Base-by-base conservation (phyloP, 78 protist genomes). In the Isochrysis galbana region DNA sequence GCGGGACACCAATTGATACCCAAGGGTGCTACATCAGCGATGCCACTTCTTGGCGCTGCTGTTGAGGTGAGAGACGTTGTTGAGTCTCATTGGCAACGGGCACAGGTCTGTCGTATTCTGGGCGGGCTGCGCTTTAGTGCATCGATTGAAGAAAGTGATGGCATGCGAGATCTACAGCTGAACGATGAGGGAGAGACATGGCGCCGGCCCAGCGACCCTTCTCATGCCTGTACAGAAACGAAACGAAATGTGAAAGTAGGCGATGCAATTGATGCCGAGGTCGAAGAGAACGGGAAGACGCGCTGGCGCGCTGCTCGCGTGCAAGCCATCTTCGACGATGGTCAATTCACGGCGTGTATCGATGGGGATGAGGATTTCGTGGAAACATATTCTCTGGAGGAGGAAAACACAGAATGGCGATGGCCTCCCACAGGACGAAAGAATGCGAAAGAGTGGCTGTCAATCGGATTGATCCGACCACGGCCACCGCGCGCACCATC, bases 341-440 rank as follows among this genome's bases (percentile, higher is more conserved):
- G 41, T 32, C 84, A 46, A 5, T 77, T 77, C 46, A 5, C 5
- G n/a, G 84, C 22, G 32, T 39, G 44, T 7, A 46, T 77, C 32
- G 10, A 77, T 21, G 46, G 46, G 47, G 84, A 77, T 4, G 84
- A 77, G 84, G 84, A 77, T 46, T 77, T 77, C 84, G 23, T 77
- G 47, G 84, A 77, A 46, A 10, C 34, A 46, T 77, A 23, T 17
- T 41, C 48, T 1, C 14, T 17, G 19, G 84, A 77, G 4, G 84
- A 77, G 4, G 84, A 77, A 46, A 4, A 46, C 32, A 77, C 2
- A 4, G 84, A 77, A 29, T 77, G 84, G 84, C 61, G 61, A 7
- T 51, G 61, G 61, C 61, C 61, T 7, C 61, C 61, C 29, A 7
- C 7, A 51, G 61, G 61, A 7, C 61, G 61, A 7, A 51, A 14